Conservation (phyloP, 495 filamentous ascomycete genomes). For the Penicillium daleae region DNA sequence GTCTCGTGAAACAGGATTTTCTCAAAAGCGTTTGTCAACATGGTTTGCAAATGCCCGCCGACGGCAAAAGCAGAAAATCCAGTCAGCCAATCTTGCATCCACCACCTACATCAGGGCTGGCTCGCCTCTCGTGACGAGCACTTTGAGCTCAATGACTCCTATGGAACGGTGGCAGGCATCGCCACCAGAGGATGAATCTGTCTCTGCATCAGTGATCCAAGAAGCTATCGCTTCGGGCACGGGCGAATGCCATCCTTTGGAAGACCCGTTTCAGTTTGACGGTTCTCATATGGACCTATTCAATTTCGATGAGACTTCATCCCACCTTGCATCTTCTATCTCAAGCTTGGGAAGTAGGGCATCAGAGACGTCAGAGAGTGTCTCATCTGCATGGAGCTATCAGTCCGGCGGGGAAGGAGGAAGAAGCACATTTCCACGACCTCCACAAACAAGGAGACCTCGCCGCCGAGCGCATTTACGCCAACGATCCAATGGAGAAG, state of each 20-base stretch:
- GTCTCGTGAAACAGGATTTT: slow-evolving; percentile 41
- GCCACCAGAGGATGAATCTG: slow-evolving; percentile 71
- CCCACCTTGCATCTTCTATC: slow-evolving; percentile 32
- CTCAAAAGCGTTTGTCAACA: slow-evolving; percentile 39
- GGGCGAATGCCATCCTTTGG: slow-evolving; percentile 56
- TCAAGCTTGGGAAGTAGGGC: slow-evolving; percentile 37
- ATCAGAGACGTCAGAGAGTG: slow-evolving; percentile 41
- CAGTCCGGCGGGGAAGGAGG: slow-evolving; percentile 41
- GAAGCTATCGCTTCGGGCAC: slow-evolving; percentile 55
- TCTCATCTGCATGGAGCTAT: slow-evolving; percentile 51
- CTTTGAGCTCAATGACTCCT: slow-evolving; percentile 62
- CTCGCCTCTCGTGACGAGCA: slow-evolving; percentile 45
- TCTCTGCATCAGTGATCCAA: slow-evolving; percentile 38
- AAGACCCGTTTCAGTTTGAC: slow-evolving; percentile 53
- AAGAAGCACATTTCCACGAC: slow-evolving; percentile 25
- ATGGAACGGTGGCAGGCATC: slow-evolving; percentile 81
- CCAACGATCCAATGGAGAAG: slow-evolving; percentile 55
- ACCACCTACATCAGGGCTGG: slow-evolving; percentile 42
- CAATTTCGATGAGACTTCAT: slow-evolving; percentile 31
- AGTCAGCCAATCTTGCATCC: slow-evolving; percentile 54
- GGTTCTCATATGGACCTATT: slow-evolving; percentile 24
- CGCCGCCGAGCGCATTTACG: slow-evolving; percentile 45
- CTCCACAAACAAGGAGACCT: slow-evolving; percentile 14
- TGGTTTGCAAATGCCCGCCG: slow-evolving; percentile 51
- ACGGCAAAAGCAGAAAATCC: slow-evolving; percentile 53